phyloP scores from a whole-genome alignment of 2,329 filamentous ascomycete genomes.

The Fonsecaea pedrosoi region DNA sequence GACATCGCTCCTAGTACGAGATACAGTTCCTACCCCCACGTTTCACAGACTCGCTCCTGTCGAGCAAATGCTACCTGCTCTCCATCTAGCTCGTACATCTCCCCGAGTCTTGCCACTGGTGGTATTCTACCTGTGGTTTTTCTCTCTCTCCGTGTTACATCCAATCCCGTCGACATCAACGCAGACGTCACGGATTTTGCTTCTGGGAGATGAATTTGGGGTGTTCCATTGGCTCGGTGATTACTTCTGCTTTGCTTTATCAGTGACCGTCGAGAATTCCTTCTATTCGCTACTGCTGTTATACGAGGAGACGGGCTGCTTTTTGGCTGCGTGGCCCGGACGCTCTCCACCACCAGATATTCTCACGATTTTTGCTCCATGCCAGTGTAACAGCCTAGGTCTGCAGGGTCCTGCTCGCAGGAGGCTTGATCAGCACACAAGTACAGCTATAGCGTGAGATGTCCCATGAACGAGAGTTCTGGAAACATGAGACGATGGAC shows the following conservation, averaged over 20 bases:
- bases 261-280: constrained; percentile 22
- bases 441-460: not conserved
- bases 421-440: not conserved
- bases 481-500: not conserved
- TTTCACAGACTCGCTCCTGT: not conserved
- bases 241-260: constrained; percentile 11
- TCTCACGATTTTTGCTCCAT: constrained; percentile 6
- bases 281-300: constrained; percentile 20
- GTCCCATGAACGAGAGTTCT: not conserved
- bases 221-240: constrained; percentile 4
- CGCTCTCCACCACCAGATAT: constrained; percentile 14
- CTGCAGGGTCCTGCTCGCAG: not conserved
- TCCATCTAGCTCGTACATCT: not conserved
- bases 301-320: not conserved
- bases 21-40: not conserved
- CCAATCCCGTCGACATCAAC: not conserved
- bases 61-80: not conserved
- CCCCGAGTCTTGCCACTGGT: not conserved
- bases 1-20: not conserved
- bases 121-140: not conserved
- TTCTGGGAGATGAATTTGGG: not conserved
- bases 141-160: not conserved
- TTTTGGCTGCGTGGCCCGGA: constrained; percentile 7
- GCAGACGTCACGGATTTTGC: not conserved
- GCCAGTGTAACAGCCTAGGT: not conserved